Conservation (phyloP, 371 early-diverging fungal genomes). For the Apophysomyces variabilis region DNA sequence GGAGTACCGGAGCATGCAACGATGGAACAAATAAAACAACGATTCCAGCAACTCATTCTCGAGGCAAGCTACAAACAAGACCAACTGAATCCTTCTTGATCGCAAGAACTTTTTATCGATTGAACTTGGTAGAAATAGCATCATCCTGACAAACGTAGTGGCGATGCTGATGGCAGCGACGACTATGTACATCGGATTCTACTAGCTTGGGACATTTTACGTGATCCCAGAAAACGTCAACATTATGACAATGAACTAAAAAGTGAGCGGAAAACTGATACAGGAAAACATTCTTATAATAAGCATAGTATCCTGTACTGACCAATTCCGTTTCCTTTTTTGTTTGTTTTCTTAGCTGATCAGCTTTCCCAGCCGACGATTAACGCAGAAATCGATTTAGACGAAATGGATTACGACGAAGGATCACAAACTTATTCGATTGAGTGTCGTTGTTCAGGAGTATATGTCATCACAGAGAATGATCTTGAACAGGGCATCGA, state of each 20-base stretch:
- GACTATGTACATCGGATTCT: conserved; percentile 40
- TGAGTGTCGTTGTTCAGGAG: conserved; percentile 61
- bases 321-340: too few relatives aligned
- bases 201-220: conserved; percentile 52
- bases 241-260: conserved; percentile 46
- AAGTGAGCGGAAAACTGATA: conserved; percentile 23
- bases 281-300: background rate
- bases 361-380: conserved; percentile 27
- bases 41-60: conserved; percentile 53
- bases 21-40: conserved; percentile 45
- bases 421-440: conserved; percentile 29
- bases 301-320: too few relatives aligned
- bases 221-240: conserved; percentile 37
- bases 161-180: conserved; percentile 20
- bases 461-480: conserved; percentile 53
- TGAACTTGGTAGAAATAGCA: conserved; percentile 28
- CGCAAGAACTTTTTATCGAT: background rate
- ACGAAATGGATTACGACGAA: conserved; percentile 49
- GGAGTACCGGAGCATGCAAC: conserved; percentile 44
- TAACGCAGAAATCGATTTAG: conserved; percentile 51
- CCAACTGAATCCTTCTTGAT: background rate
- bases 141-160: conserved; percentile 54
- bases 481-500: conserved; percentile 57
- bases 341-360: background rate
- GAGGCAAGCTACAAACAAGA: conserved; percentile 29